Evolutionary conservation across 1,284 basidiomycete genomes (phyloP).

Genomic region (Fomitopsis schrenkii): DNA sequence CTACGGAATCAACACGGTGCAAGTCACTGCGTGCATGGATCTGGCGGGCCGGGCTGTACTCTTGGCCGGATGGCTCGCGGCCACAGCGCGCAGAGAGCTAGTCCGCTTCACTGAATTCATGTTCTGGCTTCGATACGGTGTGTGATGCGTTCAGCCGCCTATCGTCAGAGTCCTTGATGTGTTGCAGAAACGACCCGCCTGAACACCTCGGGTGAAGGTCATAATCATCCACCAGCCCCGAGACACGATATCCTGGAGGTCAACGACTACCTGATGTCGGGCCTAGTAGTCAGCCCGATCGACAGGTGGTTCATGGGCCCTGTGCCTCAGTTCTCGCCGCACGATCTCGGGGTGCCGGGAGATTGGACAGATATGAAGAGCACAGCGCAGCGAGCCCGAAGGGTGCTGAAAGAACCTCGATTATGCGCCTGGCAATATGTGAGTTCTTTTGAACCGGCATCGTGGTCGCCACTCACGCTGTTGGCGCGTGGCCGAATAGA

Average conservation of each 20-base stretch:
- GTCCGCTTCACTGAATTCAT: conserved; percentile 73
- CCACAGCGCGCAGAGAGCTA: conserved; percentile 60
- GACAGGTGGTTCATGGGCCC: conserved; percentile 76
- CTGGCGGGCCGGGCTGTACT: conserved; percentile 54
- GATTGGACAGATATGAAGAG: conserved; percentile 11
- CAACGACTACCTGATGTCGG: conserved; percentile 71
- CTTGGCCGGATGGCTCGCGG: conserved; percentile 63
- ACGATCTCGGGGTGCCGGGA: conserved; percentile 45
- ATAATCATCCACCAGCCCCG: conserved; percentile 40
- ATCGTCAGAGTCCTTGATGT: not conserved
- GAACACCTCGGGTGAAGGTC: conserved; percentile 31
- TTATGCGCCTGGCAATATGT: conserved; percentile 23
- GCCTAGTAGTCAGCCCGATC: conserved; percentile 62
- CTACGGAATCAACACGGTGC: conserved; percentile 49
- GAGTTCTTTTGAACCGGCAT: conserved; percentile 5
- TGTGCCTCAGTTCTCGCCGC: conserved; percentile 50
- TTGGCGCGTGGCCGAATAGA: conserved; percentile 32
- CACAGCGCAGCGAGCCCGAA: conserved; percentile 43
- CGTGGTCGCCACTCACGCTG: not conserved
- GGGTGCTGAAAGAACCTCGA: conserved; percentile 40
- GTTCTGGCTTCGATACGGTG: conserved; percentile 73
- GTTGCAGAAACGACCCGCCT: conserved; percentile 24
- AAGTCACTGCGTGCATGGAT: conserved; percentile 49
- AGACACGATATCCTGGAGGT: conserved; percentile 77
- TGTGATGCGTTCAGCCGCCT: conserved; percentile 16